These are phyloP conservation scores for Cryptosporidium parvum DNA, from an alignment of 169 alveolate species.

Conservation along the genomic window DNA sequence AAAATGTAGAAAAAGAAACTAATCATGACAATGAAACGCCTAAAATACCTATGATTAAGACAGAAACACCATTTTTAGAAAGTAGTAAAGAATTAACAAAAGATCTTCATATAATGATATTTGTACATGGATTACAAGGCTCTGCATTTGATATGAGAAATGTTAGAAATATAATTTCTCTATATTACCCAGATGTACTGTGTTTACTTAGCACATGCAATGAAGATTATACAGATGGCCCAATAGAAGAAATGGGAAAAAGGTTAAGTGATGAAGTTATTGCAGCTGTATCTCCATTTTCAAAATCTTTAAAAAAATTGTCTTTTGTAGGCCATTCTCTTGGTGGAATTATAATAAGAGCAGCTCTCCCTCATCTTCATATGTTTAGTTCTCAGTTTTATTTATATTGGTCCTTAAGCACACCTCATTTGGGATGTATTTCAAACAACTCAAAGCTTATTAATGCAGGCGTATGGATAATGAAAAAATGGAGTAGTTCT, in stretches of 20 bases:
- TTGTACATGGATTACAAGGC: conserved; percentile 95
- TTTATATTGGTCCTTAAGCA: conserved; percentile 86
- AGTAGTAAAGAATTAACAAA: conserved; percentile 18
- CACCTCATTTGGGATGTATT: conserved; percentile 94
- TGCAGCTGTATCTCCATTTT: conserved; percentile 51
- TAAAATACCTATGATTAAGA: conserved; percentile 37
- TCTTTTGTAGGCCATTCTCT: conserved; percentile 93
- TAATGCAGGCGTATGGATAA: conserved; percentile 93
- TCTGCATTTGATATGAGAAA: conserved; percentile 89
- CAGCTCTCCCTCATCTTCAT: conserved; percentile 90
- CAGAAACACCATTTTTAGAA: conserved; percentile 16
- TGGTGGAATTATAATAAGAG: conserved; percentile 93
- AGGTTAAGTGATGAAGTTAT: conserved; percentile 86
- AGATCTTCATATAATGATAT: conserved; percentile 89
- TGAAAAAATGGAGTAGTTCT: conserved; percentile 90
- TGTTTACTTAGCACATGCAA: conserved; percentile 87
- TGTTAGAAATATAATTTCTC: conserved; percentile 86
- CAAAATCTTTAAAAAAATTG: conserved; percentile 81
- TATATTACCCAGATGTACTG: conserved; percentile 87
- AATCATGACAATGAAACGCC: conserved; percentile 14
- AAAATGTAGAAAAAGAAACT: background rate
- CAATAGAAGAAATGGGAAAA: conserved; percentile 88
- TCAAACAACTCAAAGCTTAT: conserved; percentile 87
- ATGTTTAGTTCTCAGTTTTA: conserved; percentile 85
- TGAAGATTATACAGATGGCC: conserved; percentile 92